Base-by-base conservation (phyloP, 768 basidiomycete genomes). In the Hortiboletus campestris region DNA sequence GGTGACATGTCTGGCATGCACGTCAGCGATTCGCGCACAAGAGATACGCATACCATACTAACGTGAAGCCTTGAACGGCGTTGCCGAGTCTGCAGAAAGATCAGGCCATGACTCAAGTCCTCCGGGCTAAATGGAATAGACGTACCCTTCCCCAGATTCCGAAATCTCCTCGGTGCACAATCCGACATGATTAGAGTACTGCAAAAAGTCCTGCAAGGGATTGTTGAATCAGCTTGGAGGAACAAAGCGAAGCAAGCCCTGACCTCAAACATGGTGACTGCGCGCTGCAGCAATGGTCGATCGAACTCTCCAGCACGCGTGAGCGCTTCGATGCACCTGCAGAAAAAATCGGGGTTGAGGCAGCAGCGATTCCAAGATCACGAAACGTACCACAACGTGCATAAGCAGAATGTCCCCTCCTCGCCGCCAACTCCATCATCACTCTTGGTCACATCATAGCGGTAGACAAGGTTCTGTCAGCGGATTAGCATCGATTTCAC, bases 371-470 rank as follows among this genome's bases (percentile, higher is more conserved):
- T 48, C 16, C 14, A 2, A 16, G 17, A 49, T 29, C 6, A 9
- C 11, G 25, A 19, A 45, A 69, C 75, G 7, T 49, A 88, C 90
- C 89, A 92, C 8, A 92, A 70, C 0, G 89, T 91, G 65, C 92
- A 94, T 45, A 98, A 75, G 57, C 91, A 92, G 74, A 98, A 97
- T 0, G 91, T 94, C 2, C 95, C 95, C 72, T 97, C 95, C 60
- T 96, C 92, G 1, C 95, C 94, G 2, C 96, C 95, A 13, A 98
- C 93, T 8, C 96, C 96, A 63, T 98, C 96, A 54, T 90, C 87
- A 0, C 91, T 85, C 68, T 89, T 89, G 25, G 70, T 74, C 13
- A 89, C 86, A 67, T 98, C 93, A 70, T 98, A 98, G 9, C 95
- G 85, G 67, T 89, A 96, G 7, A 93, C 89, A 11, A 93, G 80